phyloP scores from a whole-genome alignment of 2,329 filamentous ascomycete species.

The Aspergillus terreus region DNA sequence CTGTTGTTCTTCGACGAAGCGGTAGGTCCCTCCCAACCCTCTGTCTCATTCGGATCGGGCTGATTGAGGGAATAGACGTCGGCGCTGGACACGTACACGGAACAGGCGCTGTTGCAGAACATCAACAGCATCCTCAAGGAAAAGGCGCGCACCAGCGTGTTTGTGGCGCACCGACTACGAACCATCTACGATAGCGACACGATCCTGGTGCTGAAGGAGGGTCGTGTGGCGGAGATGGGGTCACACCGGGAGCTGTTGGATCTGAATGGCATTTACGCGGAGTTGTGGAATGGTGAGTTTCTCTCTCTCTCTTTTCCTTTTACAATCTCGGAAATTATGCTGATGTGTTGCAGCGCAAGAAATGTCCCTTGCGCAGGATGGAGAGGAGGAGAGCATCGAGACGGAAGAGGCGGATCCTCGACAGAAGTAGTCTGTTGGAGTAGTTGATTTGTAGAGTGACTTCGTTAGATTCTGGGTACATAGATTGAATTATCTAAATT shows the following conservation, averaged over 20 bases:
- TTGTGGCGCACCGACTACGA: conserved; percentile 85
- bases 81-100: conserved; percentile 88
- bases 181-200: conserved; percentile 92
- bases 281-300: conserved; percentile 80
- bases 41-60: not conserved
- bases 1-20: conserved; percentile 94
- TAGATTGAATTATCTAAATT: not conserved
- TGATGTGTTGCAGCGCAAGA: conserved; percentile 54
- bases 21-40: conserved; percentile 38
- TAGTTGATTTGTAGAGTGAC: not conserved
- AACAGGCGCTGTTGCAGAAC: conserved; percentile 83
- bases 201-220: conserved; percentile 85
- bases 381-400: conserved; percentile 32
- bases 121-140: conserved; percentile 91
- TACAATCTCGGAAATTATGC: conserved; percentile 1
- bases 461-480: not conserved
- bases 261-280: conserved; percentile 68
- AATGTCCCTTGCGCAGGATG: conserved; percentile 45
- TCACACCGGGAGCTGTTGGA: conserved; percentile 84
- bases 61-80: conserved; percentile 55
- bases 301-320: too few species aligned
- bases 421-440: conserved; percentile 1
- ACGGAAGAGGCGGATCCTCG: conserved; percentile 21
- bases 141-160: conserved; percentile 85
- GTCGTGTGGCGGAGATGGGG: conserved; percentile 80